These are phyloP conservation scores for Fabrea salina DNA, from an alignment of 169 alveolate genomes.

Conservation along the genomic window DNA sequence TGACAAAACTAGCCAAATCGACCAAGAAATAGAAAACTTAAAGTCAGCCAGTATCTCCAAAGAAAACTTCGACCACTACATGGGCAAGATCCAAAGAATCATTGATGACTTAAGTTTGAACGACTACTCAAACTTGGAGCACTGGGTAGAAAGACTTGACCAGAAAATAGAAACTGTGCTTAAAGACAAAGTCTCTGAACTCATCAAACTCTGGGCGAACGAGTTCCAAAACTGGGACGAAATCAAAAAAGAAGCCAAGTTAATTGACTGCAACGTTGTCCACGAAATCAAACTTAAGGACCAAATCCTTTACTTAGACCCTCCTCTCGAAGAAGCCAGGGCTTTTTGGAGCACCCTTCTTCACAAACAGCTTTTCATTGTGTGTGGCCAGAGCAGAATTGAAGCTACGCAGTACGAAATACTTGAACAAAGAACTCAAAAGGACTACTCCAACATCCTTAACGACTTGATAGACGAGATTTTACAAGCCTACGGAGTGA, in stretches of 20 bases:
- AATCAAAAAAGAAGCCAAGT: slow-evolving; percentile 49
- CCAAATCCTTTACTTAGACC: slow-evolving; percentile 74
- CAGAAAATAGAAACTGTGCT: slow-evolving; percentile 76
- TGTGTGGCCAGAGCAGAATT: slow-evolving; percentile 27
- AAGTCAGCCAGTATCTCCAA: slow-evolving; percentile 36
- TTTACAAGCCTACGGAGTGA: slow-evolving; percentile 57
- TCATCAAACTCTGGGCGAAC: slow-evolving; percentile 76
- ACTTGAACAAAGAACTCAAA: slow-evolving; percentile 46
- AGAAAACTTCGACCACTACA: slow-evolving; percentile 46
- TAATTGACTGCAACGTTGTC: slow-evolving; percentile 48
- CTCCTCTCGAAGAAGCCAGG: slow-evolving; percentile 83
- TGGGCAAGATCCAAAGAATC: slow-evolving; percentile 70
- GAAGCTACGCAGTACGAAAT: slow-evolving; percentile 41
- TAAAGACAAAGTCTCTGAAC: slow-evolving; percentile 65
- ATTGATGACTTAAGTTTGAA: slow-evolving; percentile 74
- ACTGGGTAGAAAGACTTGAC: slow-evolving; percentile 87
- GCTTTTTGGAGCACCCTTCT: slow-evolving; percentile 74
- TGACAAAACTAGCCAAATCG: slow-evolving; percentile 60
- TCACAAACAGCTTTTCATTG: slow-evolving; percentile 42
- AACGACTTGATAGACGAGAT: slow-evolving; percentile 40
- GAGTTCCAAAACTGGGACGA: slow-evolving; percentile 75
- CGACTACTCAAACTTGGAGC: slow-evolving; percentile 78
- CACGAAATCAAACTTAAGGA: slow-evolving; percentile 78
- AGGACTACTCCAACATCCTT: slow-evolving; percentile 55
- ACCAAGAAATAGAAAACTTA: slow-evolving; percentile 61